phyloP scores from a whole-genome alignment of 2,329 filamentous ascomycete genomes.

The Fusarium sp. region DNA sequence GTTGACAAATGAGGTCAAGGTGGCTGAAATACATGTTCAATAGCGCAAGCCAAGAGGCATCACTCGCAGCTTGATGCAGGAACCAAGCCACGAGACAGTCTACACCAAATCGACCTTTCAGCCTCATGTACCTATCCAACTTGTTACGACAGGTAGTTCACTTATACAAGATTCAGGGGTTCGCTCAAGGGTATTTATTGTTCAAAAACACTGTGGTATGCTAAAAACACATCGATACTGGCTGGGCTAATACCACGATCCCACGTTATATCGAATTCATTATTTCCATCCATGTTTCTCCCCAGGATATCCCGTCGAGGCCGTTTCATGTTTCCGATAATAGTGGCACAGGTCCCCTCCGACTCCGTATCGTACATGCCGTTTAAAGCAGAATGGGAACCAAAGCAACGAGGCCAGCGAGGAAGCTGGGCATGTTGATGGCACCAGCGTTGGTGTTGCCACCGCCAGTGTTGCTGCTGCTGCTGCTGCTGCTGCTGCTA shows the following conservation, averaged over 20 bases:
- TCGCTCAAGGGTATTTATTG: conserved; percentile 24
- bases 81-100: background rate
- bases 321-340: background rate
- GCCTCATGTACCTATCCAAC: background rate
- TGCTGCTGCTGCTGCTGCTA: conserved; percentile 5
- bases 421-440: conserved; percentile 30
- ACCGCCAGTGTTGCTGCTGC: background rate
- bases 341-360: background rate
- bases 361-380: background rate
- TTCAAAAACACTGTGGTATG: conserved; percentile 6
- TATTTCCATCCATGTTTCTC: conserved; percentile 11
- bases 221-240: background rate
- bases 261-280: conserved; percentile 10
- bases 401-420: conserved; percentile 41
- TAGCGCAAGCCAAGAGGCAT: background rate
- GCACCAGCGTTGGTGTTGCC: conserved; percentile 21
- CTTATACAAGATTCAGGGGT: background rate
- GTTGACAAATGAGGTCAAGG: background rate
- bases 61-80: background rate
- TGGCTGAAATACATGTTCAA: background rate
- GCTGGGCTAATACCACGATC: background rate
- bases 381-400: conserved; percentile 44
- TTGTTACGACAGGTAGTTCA: background rate
- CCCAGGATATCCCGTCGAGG: background rate
- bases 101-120: background rate